Conservation (phyloP, 2,329 filamentous ascomycete genomes). For the Pleoardoris graminearum region DNA sequence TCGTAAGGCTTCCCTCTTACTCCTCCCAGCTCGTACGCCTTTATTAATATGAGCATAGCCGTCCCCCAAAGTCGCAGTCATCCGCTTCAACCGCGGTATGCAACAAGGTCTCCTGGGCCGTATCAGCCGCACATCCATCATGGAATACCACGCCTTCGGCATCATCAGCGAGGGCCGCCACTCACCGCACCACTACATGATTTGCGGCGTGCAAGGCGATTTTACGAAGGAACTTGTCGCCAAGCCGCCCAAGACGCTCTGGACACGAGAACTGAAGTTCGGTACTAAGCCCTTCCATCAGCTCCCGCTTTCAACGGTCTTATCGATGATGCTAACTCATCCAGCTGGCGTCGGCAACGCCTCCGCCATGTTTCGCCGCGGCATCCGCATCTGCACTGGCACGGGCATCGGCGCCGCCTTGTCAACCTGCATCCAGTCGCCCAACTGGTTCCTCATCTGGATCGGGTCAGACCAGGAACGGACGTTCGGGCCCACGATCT, state of each 20-base stretch:
- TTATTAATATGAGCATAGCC: constrained; percentile 15
- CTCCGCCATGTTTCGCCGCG: constrained; percentile 43
- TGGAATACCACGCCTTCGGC: constrained; percentile 45
- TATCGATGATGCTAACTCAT: constrained; percentile 17
- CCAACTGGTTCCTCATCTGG: constrained; percentile 45
- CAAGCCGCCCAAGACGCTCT: constrained; percentile 38
- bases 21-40: not conserved
- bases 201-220: constrained; percentile 44
- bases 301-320: not conserved
- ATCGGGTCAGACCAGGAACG: constrained; percentile 43
- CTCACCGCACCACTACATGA: constrained; percentile 39
- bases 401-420: constrained; percentile 43
- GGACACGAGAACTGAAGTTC: constrained; percentile 43
- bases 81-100: constrained; percentile 42
- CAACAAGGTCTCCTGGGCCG: constrained; percentile 41
- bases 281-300: constrained; percentile 22
- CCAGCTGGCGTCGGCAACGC: constrained; percentile 41
- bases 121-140: constrained; percentile 42
- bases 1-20: constrained; percentile 8
- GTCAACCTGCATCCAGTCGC: constrained; percentile 41
- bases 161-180: constrained; percentile 43
- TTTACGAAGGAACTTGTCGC: constrained; percentile 39
- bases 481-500: constrained; percentile 41
- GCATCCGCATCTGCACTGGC: constrained; percentile 42
- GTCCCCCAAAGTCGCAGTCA: constrained; percentile 40